Conservation (phyloP, 768 basidiomycete species). For the Tricholoma hemisulphureum region DNA sequence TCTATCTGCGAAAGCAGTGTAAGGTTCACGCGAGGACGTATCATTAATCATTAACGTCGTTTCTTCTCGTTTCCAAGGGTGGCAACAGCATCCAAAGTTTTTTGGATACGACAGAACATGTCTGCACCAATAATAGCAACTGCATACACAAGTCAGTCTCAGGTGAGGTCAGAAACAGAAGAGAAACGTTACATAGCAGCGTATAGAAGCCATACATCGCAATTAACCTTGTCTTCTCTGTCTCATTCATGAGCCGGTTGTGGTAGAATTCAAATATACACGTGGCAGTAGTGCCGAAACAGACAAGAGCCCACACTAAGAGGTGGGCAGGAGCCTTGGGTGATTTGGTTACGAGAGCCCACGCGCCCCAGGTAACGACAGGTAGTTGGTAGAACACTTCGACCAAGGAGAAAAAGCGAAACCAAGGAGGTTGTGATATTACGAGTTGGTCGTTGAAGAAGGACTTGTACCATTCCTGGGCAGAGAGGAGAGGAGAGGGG, state of each 20-base stretch:
- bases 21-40: not conserved
- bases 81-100: constrained; percentile 9
- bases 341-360: constrained; percentile 19
- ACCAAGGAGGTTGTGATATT: constrained; percentile 20
- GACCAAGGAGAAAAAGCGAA: constrained; percentile 19
- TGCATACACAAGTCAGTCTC: not conserved
- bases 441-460: constrained; percentile 24
- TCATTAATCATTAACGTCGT: not conserved
- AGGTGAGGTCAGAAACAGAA: not conserved
- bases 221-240: constrained; percentile 15
- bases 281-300: constrained; percentile 18
- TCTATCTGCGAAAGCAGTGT: not conserved
- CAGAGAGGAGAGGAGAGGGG: constrained; percentile 14
- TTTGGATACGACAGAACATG: constrained; percentile 23
- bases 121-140: constrained; percentile 19
- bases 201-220: constrained; percentile 20
- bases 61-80: not conserved
- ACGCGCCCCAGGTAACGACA: constrained; percentile 18
- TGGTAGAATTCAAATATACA: constrained; percentile 23
- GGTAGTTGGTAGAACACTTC: constrained; percentile 22
- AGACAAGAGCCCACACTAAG: constrained; percentile 18
- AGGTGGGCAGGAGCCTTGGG: constrained; percentile 18
- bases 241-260: constrained; percentile 18
- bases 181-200: constrained; percentile 12
- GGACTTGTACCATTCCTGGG: constrained; percentile 17